A percentile compares a stretch with the other conserved stretches of the same genome.
Evolutionary conservation across 169 alveolate species (phyloP).

Genomic region (Plasmodium coatneyi): DNA sequence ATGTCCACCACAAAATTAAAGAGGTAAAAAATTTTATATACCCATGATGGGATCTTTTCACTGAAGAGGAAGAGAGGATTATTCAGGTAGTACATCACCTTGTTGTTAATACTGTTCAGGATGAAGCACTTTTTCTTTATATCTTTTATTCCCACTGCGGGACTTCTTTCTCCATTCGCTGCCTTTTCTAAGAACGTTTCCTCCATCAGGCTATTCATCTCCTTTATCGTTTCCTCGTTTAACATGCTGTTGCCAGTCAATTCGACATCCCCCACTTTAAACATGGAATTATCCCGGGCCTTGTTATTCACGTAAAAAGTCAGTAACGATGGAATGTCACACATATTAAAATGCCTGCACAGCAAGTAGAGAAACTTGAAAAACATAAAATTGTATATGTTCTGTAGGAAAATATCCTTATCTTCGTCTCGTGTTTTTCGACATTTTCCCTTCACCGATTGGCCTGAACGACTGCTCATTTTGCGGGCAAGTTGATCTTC

Average conservation of each 20-base stretch:
- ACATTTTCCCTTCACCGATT: neutral
- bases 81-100: constrained; percentile 64
- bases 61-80: constrained; percentile 70
- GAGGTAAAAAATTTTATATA: constrained; percentile 62
- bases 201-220: neutral
- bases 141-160: neutral
- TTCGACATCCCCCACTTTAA: neutral
- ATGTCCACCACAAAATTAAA: constrained; percentile 65
- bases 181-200: neutral
- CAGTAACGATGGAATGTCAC: constrained; percentile 10
- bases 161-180: neutral
- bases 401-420: constrained; percentile 41
- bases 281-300: neutral
- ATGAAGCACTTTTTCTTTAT: constrained; percentile 50
- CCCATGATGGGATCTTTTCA: constrained; percentile 74
- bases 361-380: constrained; percentile 39
- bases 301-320: constrained; percentile 19
- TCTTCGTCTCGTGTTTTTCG: neutral
- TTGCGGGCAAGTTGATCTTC: neutral
- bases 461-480: neutral
- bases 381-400: constrained; percentile 62
- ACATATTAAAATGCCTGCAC: constrained; percentile 42
- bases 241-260: neutral
- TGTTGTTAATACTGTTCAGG: constrained; percentile 65
- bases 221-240: constrained; percentile 12